A percentile compares a stretch with the other conserved stretches of the same genome.
phyloP scores from a whole-genome alignment of 441 rosid species.

The Populus hybrid region DNA sequence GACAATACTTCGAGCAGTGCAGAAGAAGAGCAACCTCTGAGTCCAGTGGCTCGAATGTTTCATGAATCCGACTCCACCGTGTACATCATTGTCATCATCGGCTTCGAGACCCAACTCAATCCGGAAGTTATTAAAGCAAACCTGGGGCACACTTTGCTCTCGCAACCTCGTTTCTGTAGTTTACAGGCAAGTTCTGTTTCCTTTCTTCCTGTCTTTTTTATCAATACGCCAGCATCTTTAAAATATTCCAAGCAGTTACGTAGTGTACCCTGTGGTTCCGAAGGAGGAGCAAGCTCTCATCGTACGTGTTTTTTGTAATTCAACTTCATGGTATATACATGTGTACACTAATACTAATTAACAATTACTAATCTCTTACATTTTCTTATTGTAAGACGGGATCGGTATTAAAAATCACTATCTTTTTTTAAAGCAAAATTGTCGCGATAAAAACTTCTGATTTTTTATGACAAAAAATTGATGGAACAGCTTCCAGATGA shows the following conservation, averaged over 20 bases:
- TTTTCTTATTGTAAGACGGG: too few species aligned
- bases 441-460: too few species aligned
- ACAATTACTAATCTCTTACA: too few species aligned
- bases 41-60: conserved; percentile 33
- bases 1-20: neutral
- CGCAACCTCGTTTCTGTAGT: conserved; percentile 44
- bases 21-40: conserved; percentile 23
- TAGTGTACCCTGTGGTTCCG: neutral
- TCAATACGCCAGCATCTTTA: neutral
- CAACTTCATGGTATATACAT: too few species aligned
- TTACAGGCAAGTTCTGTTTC: conserved; percentile 27
- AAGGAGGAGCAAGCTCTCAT: neutral
- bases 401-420: too few species aligned
- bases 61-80: conserved; percentile 36
- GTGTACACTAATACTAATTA: too few species aligned
- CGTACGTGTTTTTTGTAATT: neutral
- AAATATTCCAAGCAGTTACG: neutral
- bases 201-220: too few species aligned
- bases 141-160: conserved; percentile 27
- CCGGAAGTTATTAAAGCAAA: conserved; percentile 25
- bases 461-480: too few species aligned
- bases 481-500: conserved; percentile 7
- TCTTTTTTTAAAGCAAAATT: too few species aligned
- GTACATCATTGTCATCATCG: conserved; percentile 32
- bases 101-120: conserved; percentile 30